Conservation (phyloP, 805 yeast species). For the Soucietia sequanensis region DNA sequence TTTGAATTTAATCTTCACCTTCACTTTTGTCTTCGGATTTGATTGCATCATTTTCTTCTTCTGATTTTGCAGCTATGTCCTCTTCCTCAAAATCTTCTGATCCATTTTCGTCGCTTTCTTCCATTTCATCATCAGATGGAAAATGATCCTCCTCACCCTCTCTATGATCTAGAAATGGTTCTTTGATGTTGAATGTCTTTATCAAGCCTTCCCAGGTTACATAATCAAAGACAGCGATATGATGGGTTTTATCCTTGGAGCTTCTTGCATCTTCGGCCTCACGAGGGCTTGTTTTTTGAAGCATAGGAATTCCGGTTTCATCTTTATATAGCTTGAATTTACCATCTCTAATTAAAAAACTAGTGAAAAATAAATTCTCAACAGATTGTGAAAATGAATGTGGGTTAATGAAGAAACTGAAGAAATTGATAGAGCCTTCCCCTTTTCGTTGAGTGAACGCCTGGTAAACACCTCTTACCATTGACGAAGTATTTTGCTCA, state of each 20-base stretch:
- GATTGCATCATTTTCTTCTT: background rate
- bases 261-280: constrained; percentile 18
- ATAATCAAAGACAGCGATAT: constrained; percentile 69
- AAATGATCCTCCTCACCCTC: constrained; percentile 26
- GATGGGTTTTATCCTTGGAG: constrained; percentile 48
- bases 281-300: constrained; percentile 31
- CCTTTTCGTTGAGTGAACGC: constrained; percentile 27
- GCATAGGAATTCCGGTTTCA: constrained; percentile 46
- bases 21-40: background rate
- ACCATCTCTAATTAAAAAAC: constrained; percentile 78
- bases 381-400: constrained; percentile 72
- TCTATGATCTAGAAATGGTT: constrained; percentile 51
- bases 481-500: constrained; percentile 61
- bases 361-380: constrained; percentile 79
- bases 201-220: constrained; percentile 63
- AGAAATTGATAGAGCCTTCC: constrained; percentile 50
- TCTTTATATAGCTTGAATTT: constrained; percentile 50
- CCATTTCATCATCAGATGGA: constrained; percentile 15
- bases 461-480: constrained; percentile 55
- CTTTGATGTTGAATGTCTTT: constrained; percentile 52
- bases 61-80: background rate
- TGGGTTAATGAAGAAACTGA: constrained; percentile 72
- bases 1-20: background rate
- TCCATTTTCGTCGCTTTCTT: constrained; percentile 1
- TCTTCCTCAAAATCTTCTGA: constrained; percentile 1